phyloP scores from a whole-genome alignment of 2,329 filamentous ascomycete species.

The Myotisia sp. region DNA sequence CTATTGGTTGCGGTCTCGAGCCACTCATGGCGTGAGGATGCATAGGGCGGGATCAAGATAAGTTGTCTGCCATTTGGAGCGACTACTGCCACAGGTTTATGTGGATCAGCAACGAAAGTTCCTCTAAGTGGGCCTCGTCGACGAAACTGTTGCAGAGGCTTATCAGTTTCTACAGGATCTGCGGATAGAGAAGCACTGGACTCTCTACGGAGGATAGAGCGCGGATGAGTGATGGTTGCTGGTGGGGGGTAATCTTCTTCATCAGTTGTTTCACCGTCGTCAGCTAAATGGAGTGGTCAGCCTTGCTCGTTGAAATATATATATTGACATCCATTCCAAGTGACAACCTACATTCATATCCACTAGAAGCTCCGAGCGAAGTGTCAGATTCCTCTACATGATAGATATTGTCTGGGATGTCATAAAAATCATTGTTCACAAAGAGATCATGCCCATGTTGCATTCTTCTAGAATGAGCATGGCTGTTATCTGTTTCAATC shows the following conservation, averaged over 20 bases:
- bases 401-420: slow-evolving; percentile 28
- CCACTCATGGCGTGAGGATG: slow-evolving; percentile 34
- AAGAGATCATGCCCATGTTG: slow-evolving; percentile 20
- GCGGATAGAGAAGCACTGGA: slow-evolving; percentile 33
- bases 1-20: slow-evolving; percentile 30
- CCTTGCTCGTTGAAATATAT: slow-evolving; percentile 11
- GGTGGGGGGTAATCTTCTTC: slow-evolving; percentile 41
- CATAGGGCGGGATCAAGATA: slow-evolving; percentile 34
- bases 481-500: slow-evolving; percentile 49
- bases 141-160: slow-evolving; percentile 19
- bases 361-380: slow-evolving; percentile 32
- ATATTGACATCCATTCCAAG: no score
- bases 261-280: slow-evolving; percentile 48
- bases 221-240: slow-evolving; percentile 34
- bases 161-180: slow-evolving; percentile 24
- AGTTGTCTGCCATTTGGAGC: slow-evolving; percentile 36
- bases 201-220: slow-evolving; percentile 38
- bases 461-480: slow-evolving; percentile 9
- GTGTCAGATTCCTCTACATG: slow-evolving; percentile 32
- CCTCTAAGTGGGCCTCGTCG: slow-evolving; percentile 35
- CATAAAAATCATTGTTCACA: slow-evolving; percentile 24
- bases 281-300: slow-evolving; percentile 33
- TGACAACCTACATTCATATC: slow-evolving; percentile 45
- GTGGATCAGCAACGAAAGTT: slow-evolving; percentile 34
- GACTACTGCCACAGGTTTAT: slow-evolving; percentile 35